A percentile compares a stretch with the other conserved stretches of the same genome.
phyloP scores from a whole-genome alignment of 768 basidiomycete species.

The Suillus hirtellus region DNA sequence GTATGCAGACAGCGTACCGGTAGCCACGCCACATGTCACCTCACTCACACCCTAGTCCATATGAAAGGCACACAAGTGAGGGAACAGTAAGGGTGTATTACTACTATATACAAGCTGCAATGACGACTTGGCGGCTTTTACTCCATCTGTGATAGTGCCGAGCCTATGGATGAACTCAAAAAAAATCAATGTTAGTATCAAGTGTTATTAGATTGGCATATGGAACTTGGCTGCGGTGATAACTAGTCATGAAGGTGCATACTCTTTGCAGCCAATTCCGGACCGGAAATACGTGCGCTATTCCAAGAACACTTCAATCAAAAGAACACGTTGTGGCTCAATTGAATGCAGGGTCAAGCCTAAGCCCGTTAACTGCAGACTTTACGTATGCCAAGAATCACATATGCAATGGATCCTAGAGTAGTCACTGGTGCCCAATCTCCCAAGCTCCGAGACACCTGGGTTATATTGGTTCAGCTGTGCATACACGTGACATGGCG shows the following conservation, averaged over 20 bases:
- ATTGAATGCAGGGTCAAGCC: neutral
- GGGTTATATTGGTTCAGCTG: conserved; percentile 12
- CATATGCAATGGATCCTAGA: neutral
- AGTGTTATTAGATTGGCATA: neutral
- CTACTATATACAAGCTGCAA: neutral
- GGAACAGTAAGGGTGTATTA: neutral
- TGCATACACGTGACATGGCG: conserved; percentile 50
- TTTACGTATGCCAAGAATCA: neutral
- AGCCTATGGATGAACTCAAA: neutral
- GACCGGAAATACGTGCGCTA: neutral
- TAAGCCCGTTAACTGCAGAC: neutral
- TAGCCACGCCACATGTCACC: neutral
- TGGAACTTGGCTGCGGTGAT: neutral
- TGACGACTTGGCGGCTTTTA: neutral
- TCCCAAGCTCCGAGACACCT: neutral
- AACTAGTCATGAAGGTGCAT: neutral
- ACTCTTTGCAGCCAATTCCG: neutral
- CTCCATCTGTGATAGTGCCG: neutral
- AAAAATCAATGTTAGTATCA: neutral
- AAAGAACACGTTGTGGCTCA: neutral
- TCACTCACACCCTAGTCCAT: neutral
- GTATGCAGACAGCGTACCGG: neutral
- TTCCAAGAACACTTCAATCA: neutral
- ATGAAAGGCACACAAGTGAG: neutral
- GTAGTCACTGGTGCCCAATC: neutral